A percentile compares a stretch with the other conserved stretches of the same genome.
These are phyloP conservation scores for Murraya paniculata DNA, from an alignment of 345 rosid species.

Conservation along the genomic window DNA sequence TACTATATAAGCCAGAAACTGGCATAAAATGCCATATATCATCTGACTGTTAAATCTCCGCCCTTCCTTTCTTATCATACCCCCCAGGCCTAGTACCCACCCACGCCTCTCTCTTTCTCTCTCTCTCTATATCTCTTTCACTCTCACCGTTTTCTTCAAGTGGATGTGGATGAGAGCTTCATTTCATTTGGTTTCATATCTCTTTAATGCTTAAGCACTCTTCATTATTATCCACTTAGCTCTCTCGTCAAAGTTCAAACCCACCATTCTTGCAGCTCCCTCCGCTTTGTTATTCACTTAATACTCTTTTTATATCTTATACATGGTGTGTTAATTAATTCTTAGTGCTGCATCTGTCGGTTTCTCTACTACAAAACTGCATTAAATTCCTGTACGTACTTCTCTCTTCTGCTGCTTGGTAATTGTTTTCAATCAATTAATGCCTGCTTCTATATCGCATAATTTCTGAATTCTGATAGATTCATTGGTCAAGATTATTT, in stretches of 20 bases:
- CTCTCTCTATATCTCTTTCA: conserved; percentile 26
- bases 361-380: background rate
- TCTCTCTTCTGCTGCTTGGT: conserved; percentile 27
- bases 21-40: conserved; percentile 56
- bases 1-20: conserved; percentile 35
- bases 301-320: background rate
- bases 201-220: conserved; percentile 12
- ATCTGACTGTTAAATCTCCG: conserved; percentile 81
- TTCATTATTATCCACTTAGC: conserved; percentile 13
- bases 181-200: background rate
- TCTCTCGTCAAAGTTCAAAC: background rate
- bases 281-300: background rate
- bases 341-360: background rate
- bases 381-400: conserved; percentile 7
- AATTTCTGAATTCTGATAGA: background rate
- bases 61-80: conserved; percentile 99
- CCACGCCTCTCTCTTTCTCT: conserved; percentile 2
- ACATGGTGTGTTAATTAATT: background rate
- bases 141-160: conserved; percentile 13
- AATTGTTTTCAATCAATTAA: background rate
- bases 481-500: too few species aligned
- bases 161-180: conserved; percentile 23
- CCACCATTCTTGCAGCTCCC: background rate
- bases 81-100: background rate
- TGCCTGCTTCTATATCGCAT: background rate